These are phyloP conservation scores for Lagenidium giganteum DNA, from an alignment of 352 stramenopile genomes.

Conservation along the genomic window DNA sequence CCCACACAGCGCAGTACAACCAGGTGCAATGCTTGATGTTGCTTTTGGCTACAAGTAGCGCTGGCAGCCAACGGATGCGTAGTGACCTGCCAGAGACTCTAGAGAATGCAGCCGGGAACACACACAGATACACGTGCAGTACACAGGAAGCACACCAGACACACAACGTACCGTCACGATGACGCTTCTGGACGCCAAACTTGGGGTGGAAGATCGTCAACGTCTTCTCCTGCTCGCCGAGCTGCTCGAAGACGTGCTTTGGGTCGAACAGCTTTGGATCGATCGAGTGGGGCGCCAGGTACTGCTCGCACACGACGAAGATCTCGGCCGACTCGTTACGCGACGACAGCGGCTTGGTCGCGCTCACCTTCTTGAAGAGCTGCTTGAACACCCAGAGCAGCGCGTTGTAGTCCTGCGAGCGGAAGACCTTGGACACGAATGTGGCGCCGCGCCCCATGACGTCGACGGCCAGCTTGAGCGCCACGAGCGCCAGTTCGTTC, in stretches of 20 bases:
- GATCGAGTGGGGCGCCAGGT: constrained; percentile 95
- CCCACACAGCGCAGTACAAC: constrained; percentile 6
- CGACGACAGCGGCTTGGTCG: constrained; percentile 97
- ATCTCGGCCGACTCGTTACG: constrained; percentile 99
- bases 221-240: constrained; percentile 83
- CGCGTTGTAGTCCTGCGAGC: constrained; percentile 98
- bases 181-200: constrained; percentile 92
- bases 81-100: constrained; percentile 85
- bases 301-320: constrained; percentile 98
- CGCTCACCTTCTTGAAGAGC: constrained; percentile 97
- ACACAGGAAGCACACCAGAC: constrained; percentile 1
- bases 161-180: constrained; percentile 83
- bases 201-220: constrained; percentile 98
- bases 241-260: constrained; percentile 96
- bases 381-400: constrained; percentile 99
- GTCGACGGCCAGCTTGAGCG: constrained; percentile 96
- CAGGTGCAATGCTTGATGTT: constrained; percentile 83
- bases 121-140: constrained; percentile 14
- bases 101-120: constrained; percentile 77
- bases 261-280: constrained; percentile 97
- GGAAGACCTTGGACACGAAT: constrained; percentile 97
- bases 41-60: constrained; percentile 88
- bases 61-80: constrained; percentile 70
- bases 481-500: constrained; percentile 96
- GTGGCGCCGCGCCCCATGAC: constrained; percentile 93